Evolutionary conservation across 768 basidiomycete genomes (phyloP), one percentile per base, ranked within the genome.

Genomic region (Zangia roseola): DNA sequence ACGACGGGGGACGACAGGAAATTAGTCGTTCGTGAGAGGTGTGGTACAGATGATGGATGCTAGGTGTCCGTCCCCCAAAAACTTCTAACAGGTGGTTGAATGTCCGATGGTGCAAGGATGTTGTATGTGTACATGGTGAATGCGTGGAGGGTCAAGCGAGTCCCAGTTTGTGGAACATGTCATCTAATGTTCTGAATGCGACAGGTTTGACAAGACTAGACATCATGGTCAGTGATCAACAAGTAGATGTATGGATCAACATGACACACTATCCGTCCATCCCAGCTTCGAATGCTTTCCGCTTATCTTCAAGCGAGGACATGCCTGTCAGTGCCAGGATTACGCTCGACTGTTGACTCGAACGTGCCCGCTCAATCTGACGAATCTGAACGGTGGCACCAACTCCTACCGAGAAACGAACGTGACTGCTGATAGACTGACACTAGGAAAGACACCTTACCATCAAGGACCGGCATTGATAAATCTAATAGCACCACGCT

Each of bases 401-500:
- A 43, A 94, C 78, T 20, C 91, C 88, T 90, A 48, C 31, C 13
- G 14, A 48, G 39, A 12, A 33, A 45, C 56, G 30, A 48, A 43
- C 21, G 4, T 23, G 16, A n/a, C 38, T 23, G 10, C 25, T 6
- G 5, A 16, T 20, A n/a, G 14, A 42, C 16, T 21, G 9, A 13
- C n/a, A 19, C 12, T 33, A 17, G 26, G 26, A 30, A 45, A 17
- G 28, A 52, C 25, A 43, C 56, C 74, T 51, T 43, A 83, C 91
- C 94, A 64, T 97, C 91, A 47, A 97, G 79, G n/a, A 91, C 68
- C 1, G 92, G 94, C 94, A 97, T 97, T 1, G 90, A 92, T 47
- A 97, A 71, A 67, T 97, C 94, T 50, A 97, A 72, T 13, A 94
- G 76, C 30, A 94, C 86, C 28, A 93, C 81, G 53, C 93, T 94